Evolutionary conservation across 306 rosid genomes (phyloP).

Genomic region (Castanopsis chinensis): DNA sequence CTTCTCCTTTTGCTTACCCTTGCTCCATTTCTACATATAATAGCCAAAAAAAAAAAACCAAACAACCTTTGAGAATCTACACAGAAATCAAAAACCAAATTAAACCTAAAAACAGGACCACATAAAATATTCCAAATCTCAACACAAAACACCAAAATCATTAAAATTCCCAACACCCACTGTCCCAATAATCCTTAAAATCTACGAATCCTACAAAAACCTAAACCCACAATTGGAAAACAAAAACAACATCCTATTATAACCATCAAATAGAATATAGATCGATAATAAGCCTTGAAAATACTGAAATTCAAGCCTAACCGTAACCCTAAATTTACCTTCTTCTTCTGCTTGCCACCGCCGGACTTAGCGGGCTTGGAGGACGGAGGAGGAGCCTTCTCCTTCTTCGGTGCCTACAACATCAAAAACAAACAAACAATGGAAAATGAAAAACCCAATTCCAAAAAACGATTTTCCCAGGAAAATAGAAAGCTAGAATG

Average conservation of each 20-base stretch:
- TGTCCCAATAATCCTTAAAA: not conserved
- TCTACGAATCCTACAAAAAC: not conserved
- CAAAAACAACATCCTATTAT: not conserved
- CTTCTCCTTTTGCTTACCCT: constrained; percentile 34
- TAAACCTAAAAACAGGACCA: not conserved
- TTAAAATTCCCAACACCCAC: not conserved
- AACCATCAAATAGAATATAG: not conserved
- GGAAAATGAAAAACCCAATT: not conserved
- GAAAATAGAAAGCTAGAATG: not conserved
- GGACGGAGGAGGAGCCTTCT: constrained; percentile 33
- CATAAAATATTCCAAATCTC: not conserved
- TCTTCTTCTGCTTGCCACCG: constrained; percentile 38
- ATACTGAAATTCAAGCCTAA: not conserved
- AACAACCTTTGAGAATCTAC: too few species aligned
- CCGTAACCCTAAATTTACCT: constrained; percentile 13
- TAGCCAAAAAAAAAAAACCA: not conserved
- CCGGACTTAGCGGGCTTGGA: constrained; percentile 36
- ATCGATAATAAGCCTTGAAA: not conserved
- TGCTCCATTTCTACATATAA: constrained; percentile 25
- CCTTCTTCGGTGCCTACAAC: constrained; percentile 32
- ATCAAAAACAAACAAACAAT: not conserved
- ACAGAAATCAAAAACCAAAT: not conserved
- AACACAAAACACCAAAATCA: not conserved
- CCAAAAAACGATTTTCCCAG: not conserved
- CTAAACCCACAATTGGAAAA: not conserved